These are phyloP conservation scores for Geosmithia putterillii DNA, from an alignment of 2,329 filamentous ascomycete genomes.

Conservation along the genomic window DNA sequence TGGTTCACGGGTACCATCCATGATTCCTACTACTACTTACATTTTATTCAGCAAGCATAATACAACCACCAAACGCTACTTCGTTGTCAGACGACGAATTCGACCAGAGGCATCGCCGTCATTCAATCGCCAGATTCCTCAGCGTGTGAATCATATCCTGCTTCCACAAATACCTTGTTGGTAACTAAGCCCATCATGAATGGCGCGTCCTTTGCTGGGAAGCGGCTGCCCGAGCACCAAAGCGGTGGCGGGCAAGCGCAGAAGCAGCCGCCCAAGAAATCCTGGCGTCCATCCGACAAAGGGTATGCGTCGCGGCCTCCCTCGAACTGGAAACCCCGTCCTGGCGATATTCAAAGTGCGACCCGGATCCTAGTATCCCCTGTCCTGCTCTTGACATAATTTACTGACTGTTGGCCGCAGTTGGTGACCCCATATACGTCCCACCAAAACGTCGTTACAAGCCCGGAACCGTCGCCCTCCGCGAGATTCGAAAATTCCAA, in stretches of 20 bases:
- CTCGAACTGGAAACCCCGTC: constrained; percentile 14
- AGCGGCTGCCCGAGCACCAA: not conserved
- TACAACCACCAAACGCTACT: not conserved
- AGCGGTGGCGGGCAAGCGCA: not conserved
- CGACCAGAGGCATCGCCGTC: not conserved
- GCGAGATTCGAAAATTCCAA: constrained; percentile 87
- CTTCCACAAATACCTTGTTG: not conserved
- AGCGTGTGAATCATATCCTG: not conserved
- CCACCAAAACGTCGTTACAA: constrained; percentile 52
- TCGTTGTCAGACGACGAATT: not conserved
- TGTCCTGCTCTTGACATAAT: not conserved
- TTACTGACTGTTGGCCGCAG: constrained; percentile 25
- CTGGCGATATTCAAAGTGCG: constrained; percentile 29
- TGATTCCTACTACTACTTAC: not conserved
- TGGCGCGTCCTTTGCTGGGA: not conserved
- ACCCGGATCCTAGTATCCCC: not conserved
- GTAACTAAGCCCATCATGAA: not conserved
- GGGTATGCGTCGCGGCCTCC: constrained; percentile 4
- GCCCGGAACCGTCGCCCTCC: constrained; percentile 74
- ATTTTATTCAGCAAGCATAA: not conserved
- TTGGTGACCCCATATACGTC: constrained; percentile 60
- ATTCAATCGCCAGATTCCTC: not conserved
- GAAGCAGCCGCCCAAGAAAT: constrained; percentile 1
- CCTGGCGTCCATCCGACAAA: constrained; percentile 5
- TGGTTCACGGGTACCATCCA: not conserved